A percentile compares a stretch with the other conserved stretches of the same genome.
phyloP scores from a whole-genome alignment of 768 basidiomycete species.

The Hygrophoropsis aurantiaca region DNA sequence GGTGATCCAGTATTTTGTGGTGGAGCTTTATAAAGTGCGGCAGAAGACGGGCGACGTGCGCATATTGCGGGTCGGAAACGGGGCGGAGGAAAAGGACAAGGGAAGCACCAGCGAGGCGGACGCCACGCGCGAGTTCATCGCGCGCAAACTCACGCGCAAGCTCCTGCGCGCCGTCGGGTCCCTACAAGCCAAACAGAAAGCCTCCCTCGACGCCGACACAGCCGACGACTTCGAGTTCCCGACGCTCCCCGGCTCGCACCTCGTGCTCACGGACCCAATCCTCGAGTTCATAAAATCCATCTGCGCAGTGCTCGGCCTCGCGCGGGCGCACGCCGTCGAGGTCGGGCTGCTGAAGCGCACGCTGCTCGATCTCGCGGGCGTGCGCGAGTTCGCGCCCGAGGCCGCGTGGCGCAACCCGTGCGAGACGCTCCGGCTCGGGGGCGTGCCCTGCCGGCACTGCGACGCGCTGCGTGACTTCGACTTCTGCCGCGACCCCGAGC shows the following conservation, averaged over 20 bases:
- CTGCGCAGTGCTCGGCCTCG: conserved; percentile 79
- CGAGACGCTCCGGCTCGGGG: conserved; percentile 78
- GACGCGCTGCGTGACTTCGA: conserved; percentile 89
- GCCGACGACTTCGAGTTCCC: conserved; percentile 76
- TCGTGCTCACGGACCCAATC: conserved; percentile 73
- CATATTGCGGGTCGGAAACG: conserved; percentile 78
- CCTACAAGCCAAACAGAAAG: conserved; percentile 59
- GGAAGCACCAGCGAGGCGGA: conserved; percentile 71
- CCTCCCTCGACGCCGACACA: conserved; percentile 52
- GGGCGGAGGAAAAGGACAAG: conserved; percentile 63
- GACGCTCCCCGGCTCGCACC: conserved; percentile 80
- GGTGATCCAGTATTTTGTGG: conserved; percentile 78
- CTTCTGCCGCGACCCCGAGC: conserved; percentile 88
- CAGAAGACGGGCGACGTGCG: conserved; percentile 66
- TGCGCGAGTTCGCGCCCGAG: conserved; percentile 84
- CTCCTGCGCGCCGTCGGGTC: conserved; percentile 69
- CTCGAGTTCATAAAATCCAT: conserved; percentile 89
- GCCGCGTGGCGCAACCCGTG: conserved; percentile 92
- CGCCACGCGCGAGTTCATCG: conserved; percentile 70
- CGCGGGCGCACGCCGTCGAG: conserved; percentile 81
- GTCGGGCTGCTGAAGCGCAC: conserved; percentile 87
- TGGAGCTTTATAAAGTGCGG: conserved; percentile 77
- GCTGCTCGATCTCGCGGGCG: conserved; percentile 81
- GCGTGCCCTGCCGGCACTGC: conserved; percentile 87
- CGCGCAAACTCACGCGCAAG: conserved; percentile 76